Evolutionary conservation across 2,329 filamentous ascomycete species (phyloP).

Genomic region (Penicillium fuscoglaucum): DNA sequence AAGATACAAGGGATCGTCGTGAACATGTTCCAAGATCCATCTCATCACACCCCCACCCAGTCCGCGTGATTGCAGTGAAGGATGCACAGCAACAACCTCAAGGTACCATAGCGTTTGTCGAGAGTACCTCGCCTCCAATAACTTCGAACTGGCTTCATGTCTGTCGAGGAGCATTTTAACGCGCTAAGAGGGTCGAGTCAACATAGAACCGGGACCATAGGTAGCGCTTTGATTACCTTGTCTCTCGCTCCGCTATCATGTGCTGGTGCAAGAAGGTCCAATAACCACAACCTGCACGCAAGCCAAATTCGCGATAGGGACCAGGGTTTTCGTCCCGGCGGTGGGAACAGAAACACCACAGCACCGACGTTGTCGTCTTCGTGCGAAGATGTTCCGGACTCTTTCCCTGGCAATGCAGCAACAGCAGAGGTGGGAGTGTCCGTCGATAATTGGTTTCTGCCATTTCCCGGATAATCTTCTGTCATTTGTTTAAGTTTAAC

Average conservation of each 20-base stretch:
- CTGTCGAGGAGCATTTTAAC: constrained; percentile 15
- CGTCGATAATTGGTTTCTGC: background rate
- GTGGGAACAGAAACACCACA: constrained; percentile 26
- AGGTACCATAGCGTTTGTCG: constrained; percentile 25
- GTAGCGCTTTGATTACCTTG: constrained; percentile 10
- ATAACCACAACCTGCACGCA: constrained; percentile 18
- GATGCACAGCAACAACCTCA: constrained; percentile 30
- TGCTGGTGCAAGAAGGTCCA: constrained; percentile 16
- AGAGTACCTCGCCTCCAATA: constrained; percentile 5
- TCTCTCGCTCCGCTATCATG: constrained; percentile 15
- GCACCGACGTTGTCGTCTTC: constrained; percentile 18
- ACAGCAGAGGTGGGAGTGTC: background rate
- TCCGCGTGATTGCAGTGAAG: constrained; percentile 26
- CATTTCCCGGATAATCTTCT: constrained; percentile 4
- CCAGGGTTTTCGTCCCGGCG: constrained; percentile 1
- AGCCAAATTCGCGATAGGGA: constrained; percentile 2
- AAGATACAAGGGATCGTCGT: constrained; percentile 18
- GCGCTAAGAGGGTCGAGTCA: constrained; percentile 10
- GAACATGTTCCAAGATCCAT: constrained; percentile 16
- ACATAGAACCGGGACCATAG: background rate
- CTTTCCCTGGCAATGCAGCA: background rate
- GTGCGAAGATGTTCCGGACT: background rate
- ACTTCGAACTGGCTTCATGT: constrained; percentile 9
- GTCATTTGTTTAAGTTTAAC: constrained; percentile 11
- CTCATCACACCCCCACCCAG: constrained; percentile 22